A percentile compares a stretch with the other conserved stretches of the same genome.
These are phyloP conservation scores for Acacia acuminata DNA, from an alignment of 306 rosid genomes.

Conservation along the genomic window DNA sequence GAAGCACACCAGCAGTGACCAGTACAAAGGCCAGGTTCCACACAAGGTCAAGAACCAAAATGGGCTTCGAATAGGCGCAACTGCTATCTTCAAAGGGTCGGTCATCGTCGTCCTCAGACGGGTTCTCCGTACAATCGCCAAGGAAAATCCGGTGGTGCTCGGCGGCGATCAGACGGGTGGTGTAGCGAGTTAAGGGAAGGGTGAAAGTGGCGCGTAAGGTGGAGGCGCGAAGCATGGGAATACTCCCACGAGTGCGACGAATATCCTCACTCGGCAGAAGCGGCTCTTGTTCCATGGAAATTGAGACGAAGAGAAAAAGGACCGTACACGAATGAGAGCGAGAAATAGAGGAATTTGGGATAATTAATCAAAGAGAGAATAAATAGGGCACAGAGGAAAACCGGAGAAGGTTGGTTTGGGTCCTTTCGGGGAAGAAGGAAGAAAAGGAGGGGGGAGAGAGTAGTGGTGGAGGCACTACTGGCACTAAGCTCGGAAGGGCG, in stretches of 20 bases:
- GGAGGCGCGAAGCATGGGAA: conserved; percentile 40
- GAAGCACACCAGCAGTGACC: conserved; percentile 61
- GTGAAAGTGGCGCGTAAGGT: conserved; percentile 37
- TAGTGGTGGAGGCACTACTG: conserved; percentile 41
- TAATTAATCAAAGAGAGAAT: not conserved
- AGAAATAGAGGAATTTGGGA: not conserved
- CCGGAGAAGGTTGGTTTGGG: conserved; percentile 14
- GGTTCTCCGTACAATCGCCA: conserved; percentile 37
- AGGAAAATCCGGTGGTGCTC: conserved; percentile 44
- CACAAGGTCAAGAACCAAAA: conserved; percentile 61
- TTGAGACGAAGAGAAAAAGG: not conserved
- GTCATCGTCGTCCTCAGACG: conserved; percentile 34
- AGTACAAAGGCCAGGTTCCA: conserved; percentile 76
- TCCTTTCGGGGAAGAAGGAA: not conserved
- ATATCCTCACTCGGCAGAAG: conserved; percentile 17
- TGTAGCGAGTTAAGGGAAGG: conserved; percentile 51
- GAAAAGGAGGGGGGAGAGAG: conserved; percentile 15
- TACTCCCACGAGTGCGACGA: conserved; percentile 14
- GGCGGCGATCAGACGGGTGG: conserved; percentile 42
- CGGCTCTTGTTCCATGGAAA: conserved; percentile 49
- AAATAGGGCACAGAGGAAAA: not conserved
- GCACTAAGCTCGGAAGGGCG: not conserved
- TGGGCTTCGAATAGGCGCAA: conserved; percentile 54
- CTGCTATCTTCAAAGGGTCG: not conserved
- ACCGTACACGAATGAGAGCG: not conserved